phyloP scores from a whole-genome alignment of 768 basidiomycete genomes.

The Lyophyllum decastes region DNA sequence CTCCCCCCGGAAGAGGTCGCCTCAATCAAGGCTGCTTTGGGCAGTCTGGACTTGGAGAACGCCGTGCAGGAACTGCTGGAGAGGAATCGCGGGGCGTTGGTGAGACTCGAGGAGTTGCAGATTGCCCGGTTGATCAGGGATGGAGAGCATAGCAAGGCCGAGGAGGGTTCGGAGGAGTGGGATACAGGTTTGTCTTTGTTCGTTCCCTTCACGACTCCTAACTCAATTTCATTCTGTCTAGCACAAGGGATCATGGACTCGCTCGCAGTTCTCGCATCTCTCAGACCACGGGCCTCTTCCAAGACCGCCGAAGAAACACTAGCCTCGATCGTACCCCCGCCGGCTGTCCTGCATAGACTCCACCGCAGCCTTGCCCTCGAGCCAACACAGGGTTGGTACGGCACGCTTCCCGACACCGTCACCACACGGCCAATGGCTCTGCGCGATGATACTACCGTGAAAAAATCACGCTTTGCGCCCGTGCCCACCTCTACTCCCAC shows the following conservation, averaged over 20 bases:
- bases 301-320: slow-evolving; percentile 37
- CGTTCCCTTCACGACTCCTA: slow-evolving; percentile 5
- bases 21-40: slow-evolving; percentile 60
- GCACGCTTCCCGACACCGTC: slow-evolving; percentile 59
- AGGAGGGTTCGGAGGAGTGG: slow-evolving; percentile 81
- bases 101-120: slow-evolving; percentile 68
- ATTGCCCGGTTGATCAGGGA: slow-evolving; percentile 49
- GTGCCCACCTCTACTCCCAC: slow-evolving; percentile 35
- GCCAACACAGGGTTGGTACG: slow-evolving; percentile 69
- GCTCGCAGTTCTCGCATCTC: slow-evolving; percentile 62
- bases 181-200: slow-evolving; percentile 60
- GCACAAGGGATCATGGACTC: slow-evolving; percentile 77
- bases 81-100: slow-evolving; percentile 63
- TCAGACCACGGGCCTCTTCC: slow-evolving; percentile 68
- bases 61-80: slow-evolving; percentile 70
- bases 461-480: slow-evolving; percentile 44
- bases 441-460: slow-evolving; percentile 74
- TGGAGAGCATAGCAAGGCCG: slow-evolving; percentile 44
- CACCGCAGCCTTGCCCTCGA: slow-evolving; percentile 67
- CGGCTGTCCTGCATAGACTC: slow-evolving; percentile 66
- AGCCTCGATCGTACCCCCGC: slow-evolving; percentile 62
- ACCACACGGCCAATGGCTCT: slow-evolving; percentile 54
- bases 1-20: slow-evolving; percentile 57
- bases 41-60: slow-evolving; percentile 63
- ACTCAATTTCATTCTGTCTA: slow-evolving; percentile 29